Evolutionary conservation across 2,329 filamentous ascomycete species (phyloP), one percentile per base, ranked within the genome.

Genomic region (Colletotrichum tropicicola): DNA sequence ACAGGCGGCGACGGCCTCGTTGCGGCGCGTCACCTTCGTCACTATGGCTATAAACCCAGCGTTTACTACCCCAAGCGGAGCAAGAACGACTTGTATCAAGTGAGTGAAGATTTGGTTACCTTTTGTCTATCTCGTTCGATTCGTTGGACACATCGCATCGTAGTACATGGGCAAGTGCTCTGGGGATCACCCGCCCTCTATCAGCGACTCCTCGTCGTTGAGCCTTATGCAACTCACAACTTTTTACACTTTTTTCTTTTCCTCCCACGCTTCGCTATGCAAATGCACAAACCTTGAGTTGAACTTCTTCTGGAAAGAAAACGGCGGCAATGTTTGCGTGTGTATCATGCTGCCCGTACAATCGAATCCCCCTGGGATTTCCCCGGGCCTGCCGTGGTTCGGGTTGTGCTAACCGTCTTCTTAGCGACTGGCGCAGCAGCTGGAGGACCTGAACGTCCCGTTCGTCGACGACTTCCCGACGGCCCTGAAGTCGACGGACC

Each of bases 1-100:
- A 30, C 56, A 94, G 93, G 96, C 67, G 96, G 96, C 37, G 96
- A 99, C 77, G 96, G 96, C 3, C 87, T 99, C 3, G 96, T 99
- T 27, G 94, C 95, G 49, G 96, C 96, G 56, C 90, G 96, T 25
- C 96, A 99, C 78, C 86, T 99, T 5, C 89, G 88, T 75, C 92
- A 97, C 74, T 98, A 97, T 75, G 95, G 96, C 67, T 99, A 98
- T 79, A 87, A 87, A 23, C 94, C 95, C 4, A 91, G 89, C 8
- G 84, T 99, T 45, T 98, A 96, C 82, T 98, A 97, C 73, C 96
- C 96, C 1, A 98, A 98, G 78, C 88, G 93, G 59, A 90, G 91
- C 76, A 96, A 95, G 75, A 95, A 94, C 69, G 94, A 97, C 51
- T 84, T 98, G 4, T 98, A 97, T 74, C 87, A 92, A 82, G 92